These are phyloP conservation scores for Hippophae tibetana DNA, from an alignment of 306 rosid genomes.

Conservation along the genomic window DNA sequence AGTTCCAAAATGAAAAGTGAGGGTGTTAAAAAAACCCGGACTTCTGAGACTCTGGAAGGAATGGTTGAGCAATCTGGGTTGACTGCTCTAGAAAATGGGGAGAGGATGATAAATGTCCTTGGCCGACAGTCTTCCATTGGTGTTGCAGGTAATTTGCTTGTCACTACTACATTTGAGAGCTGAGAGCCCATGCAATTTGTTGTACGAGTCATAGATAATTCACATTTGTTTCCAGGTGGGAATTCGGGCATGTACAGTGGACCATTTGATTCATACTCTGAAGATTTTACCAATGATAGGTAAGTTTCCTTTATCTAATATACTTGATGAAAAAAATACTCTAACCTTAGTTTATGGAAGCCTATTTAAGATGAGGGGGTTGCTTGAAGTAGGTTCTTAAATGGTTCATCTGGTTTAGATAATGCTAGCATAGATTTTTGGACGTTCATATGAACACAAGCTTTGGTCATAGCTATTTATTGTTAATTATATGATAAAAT, in stretches of 20 bases:
- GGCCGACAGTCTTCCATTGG: constrained; percentile 29
- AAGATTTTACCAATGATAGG: constrained; percentile 37
- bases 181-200: background rate
- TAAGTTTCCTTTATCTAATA: constrained; percentile 2
- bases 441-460: no score
- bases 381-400: no score
- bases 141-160: constrained; percentile 20
- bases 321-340: background rate
- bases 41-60: constrained; percentile 16
- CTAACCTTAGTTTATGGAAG: background rate
- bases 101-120: constrained; percentile 23
- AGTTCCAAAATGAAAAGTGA: constrained; percentile 27
- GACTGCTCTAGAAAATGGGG: constrained; percentile 27
- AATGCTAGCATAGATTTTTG: no score
- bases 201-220: background rate
- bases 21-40: constrained; percentile 21
- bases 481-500: no score
- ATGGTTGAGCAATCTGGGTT: constrained; percentile 32
- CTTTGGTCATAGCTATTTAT: no score
- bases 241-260: constrained; percentile 26
- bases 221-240: constrained; percentile 16
- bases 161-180: background rate
- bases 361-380: background rate
- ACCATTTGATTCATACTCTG: constrained; percentile 21
- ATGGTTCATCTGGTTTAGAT: background rate